Conservation (phyloP, 257 asterid species). For the Primulina tabacum region DNA sequence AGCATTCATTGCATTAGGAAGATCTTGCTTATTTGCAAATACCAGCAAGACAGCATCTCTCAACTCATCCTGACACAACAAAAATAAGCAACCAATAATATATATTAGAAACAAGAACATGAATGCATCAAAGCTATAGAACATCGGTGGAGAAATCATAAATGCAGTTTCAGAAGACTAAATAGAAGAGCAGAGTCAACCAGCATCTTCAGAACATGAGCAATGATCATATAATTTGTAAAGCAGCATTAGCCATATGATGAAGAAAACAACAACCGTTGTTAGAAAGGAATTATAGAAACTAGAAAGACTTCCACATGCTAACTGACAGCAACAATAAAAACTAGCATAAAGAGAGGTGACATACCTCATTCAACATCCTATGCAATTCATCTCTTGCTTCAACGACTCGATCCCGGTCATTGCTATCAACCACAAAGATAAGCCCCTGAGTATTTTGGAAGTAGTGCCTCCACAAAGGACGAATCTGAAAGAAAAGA, state of each 20-base stretch:
- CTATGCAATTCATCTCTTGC: slow-evolving; percentile 48
- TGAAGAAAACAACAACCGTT: background rate
- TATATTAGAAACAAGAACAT: background rate
- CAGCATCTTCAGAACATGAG: background rate
- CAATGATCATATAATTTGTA: background rate
- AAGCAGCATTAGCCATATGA: background rate
- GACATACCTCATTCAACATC: slow-evolving; percentile 42
- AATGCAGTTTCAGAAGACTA: background rate
- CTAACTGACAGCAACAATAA: background rate
- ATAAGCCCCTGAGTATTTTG: slow-evolving; percentile 47
- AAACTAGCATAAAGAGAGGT: background rate
- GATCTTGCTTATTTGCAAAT: slow-evolving; percentile 45
- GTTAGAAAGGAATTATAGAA: no score
- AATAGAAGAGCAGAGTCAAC: background rate
- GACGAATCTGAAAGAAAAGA: slow-evolving; percentile 35
- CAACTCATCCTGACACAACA: slow-evolving; percentile 36
- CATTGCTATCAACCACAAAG: slow-evolving; percentile 47
- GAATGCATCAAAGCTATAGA: background rate
- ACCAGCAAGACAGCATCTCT: slow-evolving; percentile 47
- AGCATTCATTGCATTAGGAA: slow-evolving; percentile 49
- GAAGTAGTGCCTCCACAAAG: slow-evolving; percentile 49
- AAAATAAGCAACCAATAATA: background rate
- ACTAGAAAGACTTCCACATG: background rate
- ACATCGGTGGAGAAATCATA: background rate
- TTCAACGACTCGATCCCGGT: slow-evolving; percentile 44